A percentile compares a stretch with the other conserved stretches of the same genome.
Conservation (phyloP, 108 stramenopile genomes). For the Skeletonema menzelii region DNA sequence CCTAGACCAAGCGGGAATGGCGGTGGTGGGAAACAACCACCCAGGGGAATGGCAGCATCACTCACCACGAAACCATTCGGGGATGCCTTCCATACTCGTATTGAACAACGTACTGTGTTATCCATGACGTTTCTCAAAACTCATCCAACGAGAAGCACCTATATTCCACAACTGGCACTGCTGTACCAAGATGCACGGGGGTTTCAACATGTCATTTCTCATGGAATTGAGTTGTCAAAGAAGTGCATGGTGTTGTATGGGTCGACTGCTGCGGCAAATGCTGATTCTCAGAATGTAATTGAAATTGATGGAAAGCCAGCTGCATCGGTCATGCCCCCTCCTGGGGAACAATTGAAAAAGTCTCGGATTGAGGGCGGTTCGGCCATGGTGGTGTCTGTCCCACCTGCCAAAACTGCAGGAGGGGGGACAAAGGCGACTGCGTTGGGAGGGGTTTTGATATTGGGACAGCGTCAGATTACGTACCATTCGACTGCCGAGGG, state of each 20-base stretch:
- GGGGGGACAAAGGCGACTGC: slow-evolving; percentile 20
- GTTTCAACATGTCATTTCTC: slow-evolving; percentile 67
- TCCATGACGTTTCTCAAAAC: slow-evolving; percentile 59
- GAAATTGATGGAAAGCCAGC: slow-evolving; percentile 7
- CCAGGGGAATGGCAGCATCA: not conserved
- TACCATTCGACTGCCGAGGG: slow-evolving; percentile 50
- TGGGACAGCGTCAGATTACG: slow-evolving; percentile 82
- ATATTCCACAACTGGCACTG: slow-evolving; percentile 67
- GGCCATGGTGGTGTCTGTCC: slow-evolving; percentile 65
- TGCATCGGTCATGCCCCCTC: slow-evolving; percentile 26
- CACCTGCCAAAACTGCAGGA: slow-evolving; percentile 42
- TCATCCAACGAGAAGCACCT: slow-evolving; percentile 9
- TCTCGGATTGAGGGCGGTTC: slow-evolving; percentile 73
- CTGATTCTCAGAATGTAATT: not conserved
- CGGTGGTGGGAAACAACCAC: not conserved
- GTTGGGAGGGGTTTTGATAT: slow-evolving; percentile 72
- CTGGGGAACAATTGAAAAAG: slow-evolving; percentile 36
- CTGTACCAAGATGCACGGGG: slow-evolving; percentile 79
- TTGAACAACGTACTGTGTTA: slow-evolving; percentile 74
- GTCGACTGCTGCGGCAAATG: not conserved
- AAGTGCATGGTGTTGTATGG: slow-evolving; percentile 46
- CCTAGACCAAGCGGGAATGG: not conserved
- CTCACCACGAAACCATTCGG: slow-evolving; percentile 36
- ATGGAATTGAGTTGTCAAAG: slow-evolving; percentile 54
- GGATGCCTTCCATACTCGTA: slow-evolving; percentile 67